Percentiles rank a stretch among this genome's conserved stretches.
Conservation (phyloP, 345 rosid genomes). For the Sisymbrium irio region DNA sequence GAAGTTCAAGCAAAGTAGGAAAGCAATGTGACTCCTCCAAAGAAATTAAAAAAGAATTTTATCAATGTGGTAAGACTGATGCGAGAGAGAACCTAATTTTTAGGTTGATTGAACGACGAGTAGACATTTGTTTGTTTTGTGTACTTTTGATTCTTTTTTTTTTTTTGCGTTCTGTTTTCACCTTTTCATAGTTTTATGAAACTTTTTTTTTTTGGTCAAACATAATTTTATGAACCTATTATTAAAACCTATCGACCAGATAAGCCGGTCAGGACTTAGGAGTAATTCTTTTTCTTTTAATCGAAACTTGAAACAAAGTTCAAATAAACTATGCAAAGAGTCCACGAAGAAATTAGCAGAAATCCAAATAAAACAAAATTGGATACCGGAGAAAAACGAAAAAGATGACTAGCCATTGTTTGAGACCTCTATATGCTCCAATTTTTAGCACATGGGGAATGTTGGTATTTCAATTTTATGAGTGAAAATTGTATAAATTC, state of each 20-base stretch:
- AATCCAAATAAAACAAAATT: background rate
- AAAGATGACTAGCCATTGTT: background rate
- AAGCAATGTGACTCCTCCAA: constrained; percentile 26
- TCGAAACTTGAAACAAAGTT: background rate
- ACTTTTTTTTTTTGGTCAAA: no score
- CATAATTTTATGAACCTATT: background rate
- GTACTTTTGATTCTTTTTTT: constrained; percentile 7
- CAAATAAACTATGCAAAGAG: background rate
- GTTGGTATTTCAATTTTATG: background rate
- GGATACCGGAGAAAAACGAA: background rate
- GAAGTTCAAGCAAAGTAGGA: constrained; percentile 27
- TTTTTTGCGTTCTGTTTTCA: background rate
- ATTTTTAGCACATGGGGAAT: background rate
- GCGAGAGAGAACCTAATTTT: constrained; percentile 28
- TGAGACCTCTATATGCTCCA: background rate
- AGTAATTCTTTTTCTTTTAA: background rate
- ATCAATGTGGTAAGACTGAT: constrained; percentile 25
- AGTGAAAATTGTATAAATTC: background rate
- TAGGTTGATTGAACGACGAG: constrained; percentile 22
- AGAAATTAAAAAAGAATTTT: background rate
- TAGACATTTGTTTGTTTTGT: constrained; percentile 21
- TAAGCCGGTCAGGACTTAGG: background rate
- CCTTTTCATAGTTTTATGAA: background rate
- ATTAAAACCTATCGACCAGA: background rate
- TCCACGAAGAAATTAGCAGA: background rate